Percentiles rank a stretch among this genome's conserved stretches.
Conservation (phyloP, 202 grass and related monocot genomes). For the Setaria italica region DNA sequence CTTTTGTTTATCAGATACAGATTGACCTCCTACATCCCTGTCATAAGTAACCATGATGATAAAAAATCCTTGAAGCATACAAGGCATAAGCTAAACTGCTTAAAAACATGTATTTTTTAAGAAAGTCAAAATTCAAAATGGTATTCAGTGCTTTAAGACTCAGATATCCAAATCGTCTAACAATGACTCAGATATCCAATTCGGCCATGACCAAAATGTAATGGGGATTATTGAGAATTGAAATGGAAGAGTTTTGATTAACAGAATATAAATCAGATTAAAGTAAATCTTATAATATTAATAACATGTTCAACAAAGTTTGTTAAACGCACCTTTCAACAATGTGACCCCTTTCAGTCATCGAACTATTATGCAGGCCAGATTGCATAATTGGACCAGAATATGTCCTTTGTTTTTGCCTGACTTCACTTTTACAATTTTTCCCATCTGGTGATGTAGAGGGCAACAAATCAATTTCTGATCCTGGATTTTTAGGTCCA, state of each 20-base stretch:
- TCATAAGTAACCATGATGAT: conserved; percentile 28
- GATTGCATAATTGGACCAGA: conserved; percentile 69
- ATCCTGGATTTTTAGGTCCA: conserved; percentile 37
- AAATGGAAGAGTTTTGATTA: conserved; percentile 18
- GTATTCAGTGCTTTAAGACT: conserved; percentile 11
- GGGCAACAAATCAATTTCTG: conserved; percentile 51
- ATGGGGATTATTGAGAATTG: neutral
- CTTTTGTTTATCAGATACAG: conserved; percentile 52
- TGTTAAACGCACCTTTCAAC: conserved; percentile 64
- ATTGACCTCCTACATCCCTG: conserved; percentile 44
- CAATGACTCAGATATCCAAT: neutral
- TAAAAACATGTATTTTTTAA: conserved; percentile 23
- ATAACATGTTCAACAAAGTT: neutral
- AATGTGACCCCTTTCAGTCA: conserved; percentile 53
- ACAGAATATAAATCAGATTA: conserved; percentile 8
- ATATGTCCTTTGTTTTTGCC: conserved; percentile 71
- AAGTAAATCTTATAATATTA: conserved; percentile 12
- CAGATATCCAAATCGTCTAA: conserved; percentile 20
- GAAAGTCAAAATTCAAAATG: conserved; percentile 10
- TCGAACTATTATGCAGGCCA: conserved; percentile 39
- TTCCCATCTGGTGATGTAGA: conserved; percentile 59
- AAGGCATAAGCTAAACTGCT: neutral
- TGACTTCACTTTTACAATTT: conserved; percentile 45
- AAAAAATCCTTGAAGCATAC: neutral
- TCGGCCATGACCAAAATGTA: conserved; percentile 10